These are phyloP conservation scores for Carex pumila DNA, from an alignment of 176 grass and related monocot genomes.

Conservation along the genomic window DNA sequence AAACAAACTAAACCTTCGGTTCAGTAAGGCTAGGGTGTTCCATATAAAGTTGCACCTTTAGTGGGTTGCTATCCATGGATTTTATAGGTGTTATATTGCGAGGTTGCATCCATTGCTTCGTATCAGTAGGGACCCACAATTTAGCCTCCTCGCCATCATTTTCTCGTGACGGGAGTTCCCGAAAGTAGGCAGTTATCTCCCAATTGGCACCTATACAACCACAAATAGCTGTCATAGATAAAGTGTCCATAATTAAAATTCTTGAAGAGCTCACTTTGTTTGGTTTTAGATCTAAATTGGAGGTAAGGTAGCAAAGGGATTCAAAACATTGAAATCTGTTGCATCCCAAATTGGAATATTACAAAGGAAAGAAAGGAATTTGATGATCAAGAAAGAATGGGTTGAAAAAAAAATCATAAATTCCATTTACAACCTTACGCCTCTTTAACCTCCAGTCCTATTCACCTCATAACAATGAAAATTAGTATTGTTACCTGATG, in stretches of 20 bases:
- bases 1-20: background rate
- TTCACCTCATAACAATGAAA: background rate
- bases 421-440: background rate
- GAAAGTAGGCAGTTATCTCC: slow-evolving; percentile 83
- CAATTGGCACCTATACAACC: slow-evolving; percentile 58
- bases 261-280: background rate
- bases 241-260: background rate
- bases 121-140: slow-evolving; percentile 79
- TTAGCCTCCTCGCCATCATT: slow-evolving; percentile 25
- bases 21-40: slow-evolving; percentile 66
- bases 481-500: slow-evolving; percentile 30
- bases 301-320: background rate
- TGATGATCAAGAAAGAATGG: background rate
- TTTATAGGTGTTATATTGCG: slow-evolving; percentile 74
- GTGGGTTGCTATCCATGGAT: slow-evolving; percentile 69
- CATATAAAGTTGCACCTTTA: slow-evolving; percentile 84
- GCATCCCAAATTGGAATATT: background rate
- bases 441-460: background rate
- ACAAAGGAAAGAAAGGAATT: background rate
- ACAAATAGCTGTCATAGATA: background rate
- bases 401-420: too few species aligned
- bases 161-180: slow-evolving; percentile 31
- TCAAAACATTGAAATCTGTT: background rate
- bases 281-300: background rate
- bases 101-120: slow-evolving; percentile 71